Evolutionary conservation across 2,329 filamentous ascomycete genomes (phyloP).

Genomic region (Penicillium palitans): DNA sequence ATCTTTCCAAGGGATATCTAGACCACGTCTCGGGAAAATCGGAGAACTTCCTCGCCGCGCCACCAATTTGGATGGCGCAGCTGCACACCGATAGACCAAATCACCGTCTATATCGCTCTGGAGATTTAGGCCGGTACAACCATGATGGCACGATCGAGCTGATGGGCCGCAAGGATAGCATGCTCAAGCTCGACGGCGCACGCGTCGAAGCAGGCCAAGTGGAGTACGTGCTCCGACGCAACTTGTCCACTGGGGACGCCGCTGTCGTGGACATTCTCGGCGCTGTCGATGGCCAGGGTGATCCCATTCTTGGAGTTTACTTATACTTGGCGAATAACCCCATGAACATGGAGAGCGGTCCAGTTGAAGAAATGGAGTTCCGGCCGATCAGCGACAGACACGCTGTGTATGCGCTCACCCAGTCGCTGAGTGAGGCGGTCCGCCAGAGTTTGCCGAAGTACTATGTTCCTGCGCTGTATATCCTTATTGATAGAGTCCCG

Average conservation of each 20-base stretch:
- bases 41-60: slow-evolving; percentile 19
- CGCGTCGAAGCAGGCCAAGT: slow-evolving; percentile 27
- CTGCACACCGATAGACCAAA: slow-evolving; percentile 13
- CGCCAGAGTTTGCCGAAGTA: slow-evolving; percentile 18
- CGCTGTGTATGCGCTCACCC: slow-evolving; percentile 9
- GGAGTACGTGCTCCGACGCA: slow-evolving; percentile 20
- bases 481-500: slow-evolving; percentile 22
- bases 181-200: slow-evolving; percentile 28
- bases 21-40: slow-evolving; percentile 20
- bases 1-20: slow-evolving; percentile 29
- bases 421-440: slow-evolving; percentile 12
- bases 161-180: slow-evolving; percentile 31
- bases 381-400: slow-evolving; percentile 11
- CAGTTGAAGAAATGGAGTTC: slow-evolving; percentile 18
- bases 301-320: slow-evolving; percentile 20
- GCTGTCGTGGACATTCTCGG: slow-evolving; percentile 24
- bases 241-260: slow-evolving; percentile 12
- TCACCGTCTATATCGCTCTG: slow-evolving; percentile 27
- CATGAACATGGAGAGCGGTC: slow-evolving; percentile 11
- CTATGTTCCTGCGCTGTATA: slow-evolving; percentile 23
- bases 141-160: slow-evolving; percentile 27
- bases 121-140: slow-evolving; percentile 26
- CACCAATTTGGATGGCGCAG: slow-evolving; percentile 19
- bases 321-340: slow-evolving; percentile 20
- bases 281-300: slow-evolving; percentile 15